Evolutionary conservation across 345 rosid genomes (phyloP).

Genomic region (Pugionium dolabratum): DNA sequence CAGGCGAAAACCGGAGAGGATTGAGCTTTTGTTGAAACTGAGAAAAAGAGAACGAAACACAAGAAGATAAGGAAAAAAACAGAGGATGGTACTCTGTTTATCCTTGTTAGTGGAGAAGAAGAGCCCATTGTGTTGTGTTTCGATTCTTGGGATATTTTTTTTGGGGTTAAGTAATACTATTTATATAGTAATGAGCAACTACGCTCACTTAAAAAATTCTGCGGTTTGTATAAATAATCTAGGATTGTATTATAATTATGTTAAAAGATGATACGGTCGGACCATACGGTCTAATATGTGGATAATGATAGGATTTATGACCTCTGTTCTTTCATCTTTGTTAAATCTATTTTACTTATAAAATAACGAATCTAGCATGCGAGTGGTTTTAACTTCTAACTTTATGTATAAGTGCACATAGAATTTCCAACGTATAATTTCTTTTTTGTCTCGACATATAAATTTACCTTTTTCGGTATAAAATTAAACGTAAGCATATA

Average conservation of each 20-base stretch:
- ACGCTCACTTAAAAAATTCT: constrained; percentile 22
- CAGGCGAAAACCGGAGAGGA: constrained; percentile 73
- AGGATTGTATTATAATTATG: constrained; percentile 18
- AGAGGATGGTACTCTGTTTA: constrained; percentile 40
- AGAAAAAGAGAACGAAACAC: constrained; percentile 8
- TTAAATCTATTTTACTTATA: constrained; percentile 2
- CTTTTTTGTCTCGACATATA: constrained; percentile 22
- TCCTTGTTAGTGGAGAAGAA: constrained; percentile 35
- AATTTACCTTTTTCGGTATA: constrained; percentile 6
- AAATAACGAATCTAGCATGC: constrained; percentile 26
- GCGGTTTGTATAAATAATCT: constrained; percentile 22
- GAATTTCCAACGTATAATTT: constrained; percentile 25
- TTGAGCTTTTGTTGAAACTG: constrained; percentile 38
- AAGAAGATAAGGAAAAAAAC: constrained; percentile 37
- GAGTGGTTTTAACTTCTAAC: constrained; percentile 22
- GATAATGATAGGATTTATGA: constrained; percentile 23
- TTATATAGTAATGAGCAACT: constrained; percentile 28
- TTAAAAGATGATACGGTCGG: constrained; percentile 24
- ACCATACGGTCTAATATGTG: constrained; percentile 27
- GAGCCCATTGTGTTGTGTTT: constrained; percentile 34
- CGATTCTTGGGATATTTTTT: constrained; percentile 17
- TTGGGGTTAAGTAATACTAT: constrained; percentile 16
- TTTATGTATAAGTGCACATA: constrained; percentile 16
- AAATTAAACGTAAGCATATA: background rate
- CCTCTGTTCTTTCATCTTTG: constrained; percentile 16